Conservation (phyloP, 495 filamentous ascomycete species). For the Hypoxylon rickii region DNA sequence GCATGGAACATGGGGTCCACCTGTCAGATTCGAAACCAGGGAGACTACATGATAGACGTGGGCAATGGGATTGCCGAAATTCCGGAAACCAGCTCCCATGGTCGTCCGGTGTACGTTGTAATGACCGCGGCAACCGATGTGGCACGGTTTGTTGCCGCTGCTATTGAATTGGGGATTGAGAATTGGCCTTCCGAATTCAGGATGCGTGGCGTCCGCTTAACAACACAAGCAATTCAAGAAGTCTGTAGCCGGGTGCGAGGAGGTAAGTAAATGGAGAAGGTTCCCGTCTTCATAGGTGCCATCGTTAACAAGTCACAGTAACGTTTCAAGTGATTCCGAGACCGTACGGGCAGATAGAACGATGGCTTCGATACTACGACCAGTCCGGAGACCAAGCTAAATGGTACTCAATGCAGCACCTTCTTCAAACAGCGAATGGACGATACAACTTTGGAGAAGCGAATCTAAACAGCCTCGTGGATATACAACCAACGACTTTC, state of each 20-base stretch:
- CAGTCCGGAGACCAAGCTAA: constrained; percentile 41
- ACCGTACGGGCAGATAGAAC: constrained; percentile 49
- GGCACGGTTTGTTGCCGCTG: constrained; percentile 65
- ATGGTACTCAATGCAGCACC: constrained; percentile 49
- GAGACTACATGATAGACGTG: constrained; percentile 68
- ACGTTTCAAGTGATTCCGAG: constrained; percentile 44
- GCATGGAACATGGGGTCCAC: constrained; percentile 57
- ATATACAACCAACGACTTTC: constrained; percentile 50
- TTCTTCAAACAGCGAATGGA: constrained; percentile 56
- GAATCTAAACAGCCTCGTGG: constrained; percentile 50
- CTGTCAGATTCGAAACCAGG: constrained; percentile 55
- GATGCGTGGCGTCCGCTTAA: constrained; percentile 66
- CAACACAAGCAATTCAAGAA: constrained; percentile 54
- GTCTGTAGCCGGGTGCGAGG: constrained; percentile 48
- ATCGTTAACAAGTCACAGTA: constrained; percentile 36
- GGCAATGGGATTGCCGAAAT: constrained; percentile 60
- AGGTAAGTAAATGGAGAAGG: constrained; percentile 36
- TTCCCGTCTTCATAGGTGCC: neutral
- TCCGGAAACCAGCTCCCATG: constrained; percentile 53
- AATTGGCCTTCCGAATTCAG: constrained; percentile 69
- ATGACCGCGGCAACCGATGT: constrained; percentile 72
- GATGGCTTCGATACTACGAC: constrained; percentile 46
- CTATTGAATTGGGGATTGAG: constrained; percentile 60
- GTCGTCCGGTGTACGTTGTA: constrained; percentile 58
- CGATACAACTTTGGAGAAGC: constrained; percentile 51